These are phyloP conservation scores for Aspergillus uvarum DNA, from an alignment of 2,329 filamentous ascomycete genomes.

Conservation along the genomic window DNA sequence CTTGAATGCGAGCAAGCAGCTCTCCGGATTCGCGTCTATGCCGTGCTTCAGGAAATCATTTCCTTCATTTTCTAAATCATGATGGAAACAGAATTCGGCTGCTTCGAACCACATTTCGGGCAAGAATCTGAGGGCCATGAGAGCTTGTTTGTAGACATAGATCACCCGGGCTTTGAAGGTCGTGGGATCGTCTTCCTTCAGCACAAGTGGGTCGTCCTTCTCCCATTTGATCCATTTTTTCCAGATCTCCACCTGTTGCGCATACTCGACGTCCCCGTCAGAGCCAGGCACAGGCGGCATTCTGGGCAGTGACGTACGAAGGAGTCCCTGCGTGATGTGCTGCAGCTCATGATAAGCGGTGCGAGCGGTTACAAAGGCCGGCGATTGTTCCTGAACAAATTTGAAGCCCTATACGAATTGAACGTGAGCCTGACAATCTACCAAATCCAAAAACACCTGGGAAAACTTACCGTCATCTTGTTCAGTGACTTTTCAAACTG, in stretches of 20 bases:
- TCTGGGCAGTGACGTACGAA: conserved; percentile 73
- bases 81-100: conserved; percentile 85
- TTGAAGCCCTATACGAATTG: conserved; percentile 71
- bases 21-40: conserved; percentile 87
- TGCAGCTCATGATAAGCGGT: conserved; percentile 88
- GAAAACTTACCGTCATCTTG: conserved; percentile 70
- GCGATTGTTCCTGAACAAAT: conserved; percentile 88
- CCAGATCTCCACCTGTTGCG: conserved; percentile 83
- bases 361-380: conserved; percentile 93
- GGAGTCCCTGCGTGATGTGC: conserved; percentile 75
- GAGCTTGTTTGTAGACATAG: conserved; percentile 88
- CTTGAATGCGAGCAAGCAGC: conserved; percentile 83
- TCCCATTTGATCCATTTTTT: conserved; percentile 95
- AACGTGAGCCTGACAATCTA: conserved; percentile 9
- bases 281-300: conserved; percentile 83
- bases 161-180: conserved; percentile 76
- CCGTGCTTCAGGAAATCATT: conserved; percentile 79
- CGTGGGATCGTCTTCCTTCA: conserved; percentile 76
- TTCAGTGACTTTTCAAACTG: conserved; percentile 92
- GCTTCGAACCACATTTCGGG: conserved; percentile 95
- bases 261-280: conserved; percentile 80
- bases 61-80: conserved; percentile 69
- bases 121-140: conserved; percentile 93
- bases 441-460: neutral
- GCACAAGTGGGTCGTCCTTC: conserved; percentile 83